Conservation (phyloP, 768 basidiomycete species). For the Mycena latifolia region DNA sequence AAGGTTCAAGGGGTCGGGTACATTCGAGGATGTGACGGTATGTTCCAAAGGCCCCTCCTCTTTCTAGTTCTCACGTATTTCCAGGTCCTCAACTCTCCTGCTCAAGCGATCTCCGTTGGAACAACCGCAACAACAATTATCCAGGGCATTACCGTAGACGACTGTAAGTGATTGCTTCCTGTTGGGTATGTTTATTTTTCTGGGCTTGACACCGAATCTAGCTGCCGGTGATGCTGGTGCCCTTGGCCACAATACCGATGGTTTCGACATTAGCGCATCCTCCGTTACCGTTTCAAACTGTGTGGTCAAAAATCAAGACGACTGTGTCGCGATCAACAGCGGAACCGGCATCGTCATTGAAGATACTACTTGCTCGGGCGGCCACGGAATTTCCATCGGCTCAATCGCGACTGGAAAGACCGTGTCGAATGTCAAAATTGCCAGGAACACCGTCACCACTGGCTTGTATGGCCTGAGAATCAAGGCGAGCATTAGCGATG, state of each 20-base stretch:
- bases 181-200: background rate
- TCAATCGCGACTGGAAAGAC: slow-evolving; percentile 51
- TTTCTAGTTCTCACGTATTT: too few relatives aligned
- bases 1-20: slow-evolving; percentile 35
- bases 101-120: slow-evolving; percentile 35
- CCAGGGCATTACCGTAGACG: slow-evolving; percentile 30
- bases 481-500: slow-evolving; percentile 23
- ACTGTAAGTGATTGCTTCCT: slow-evolving; percentile 10
- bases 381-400: slow-evolving; percentile 67
- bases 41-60: too few relatives aligned
- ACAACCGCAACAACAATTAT: slow-evolving; percentile 28
- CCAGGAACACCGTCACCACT: slow-evolving; percentile 53
- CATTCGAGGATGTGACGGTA: slow-evolving; percentile 32
- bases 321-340: slow-evolving; percentile 36
- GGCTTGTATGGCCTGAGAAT: slow-evolving; percentile 36
- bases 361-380: slow-evolving; percentile 55
- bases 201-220: background rate
- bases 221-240: slow-evolving; percentile 30
- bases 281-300: slow-evolving; percentile 31
- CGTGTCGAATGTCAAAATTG: slow-evolving; percentile 52
- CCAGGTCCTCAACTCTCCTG: slow-evolving; percentile 30
- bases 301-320: slow-evolving; percentile 34
- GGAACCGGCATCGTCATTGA: slow-evolving; percentile 43
- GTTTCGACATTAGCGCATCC: slow-evolving; percentile 35
- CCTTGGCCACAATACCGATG: slow-evolving; percentile 39